These are phyloP conservation scores for Epichloe typhina DNA, from an alignment of 2,329 filamentous ascomycete species.

Conservation along the genomic window DNA sequence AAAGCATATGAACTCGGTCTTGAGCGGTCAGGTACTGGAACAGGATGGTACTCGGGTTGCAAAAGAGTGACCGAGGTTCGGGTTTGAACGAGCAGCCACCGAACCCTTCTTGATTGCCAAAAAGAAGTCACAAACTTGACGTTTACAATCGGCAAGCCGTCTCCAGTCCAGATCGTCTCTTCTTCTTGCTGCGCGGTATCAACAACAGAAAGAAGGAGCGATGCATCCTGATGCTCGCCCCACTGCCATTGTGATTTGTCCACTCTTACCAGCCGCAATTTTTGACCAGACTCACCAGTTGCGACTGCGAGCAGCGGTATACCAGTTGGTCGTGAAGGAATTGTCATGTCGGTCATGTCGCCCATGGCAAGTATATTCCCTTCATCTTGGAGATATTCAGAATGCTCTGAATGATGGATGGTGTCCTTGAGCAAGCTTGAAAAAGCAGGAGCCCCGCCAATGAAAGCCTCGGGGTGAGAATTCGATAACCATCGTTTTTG, in stretches of 20 bases:
- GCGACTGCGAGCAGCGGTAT: slow-evolving; percentile 31
- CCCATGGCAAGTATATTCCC: slow-evolving; percentile 40
- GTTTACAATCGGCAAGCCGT: slow-evolving; percentile 34
- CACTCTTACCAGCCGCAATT: slow-evolving; percentile 41
- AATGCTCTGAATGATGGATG: slow-evolving; percentile 16
- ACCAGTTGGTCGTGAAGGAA: slow-evolving; percentile 12
- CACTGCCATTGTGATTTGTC: slow-evolving; percentile 41
- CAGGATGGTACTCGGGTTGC: slow-evolving; percentile 33
- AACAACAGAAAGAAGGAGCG: slow-evolving; percentile 32
- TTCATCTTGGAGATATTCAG: slow-evolving; percentile 13
- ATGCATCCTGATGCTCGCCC: slow-evolving; percentile 29
- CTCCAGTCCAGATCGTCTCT: slow-evolving; percentile 40
- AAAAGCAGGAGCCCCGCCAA: slow-evolving; percentile 21
- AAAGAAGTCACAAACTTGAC: slow-evolving; percentile 34
- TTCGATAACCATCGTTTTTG: slow-evolving; percentile 39
- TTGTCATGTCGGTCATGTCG: slow-evolving; percentile 31
- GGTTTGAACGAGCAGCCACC: slow-evolving; percentile 43
- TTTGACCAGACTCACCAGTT: slow-evolving; percentile 43
- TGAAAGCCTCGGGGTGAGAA: slow-evolving; percentile 35
- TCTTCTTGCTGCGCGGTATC: slow-evolving; percentile 30
- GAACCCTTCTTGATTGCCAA: slow-evolving; percentile 23
- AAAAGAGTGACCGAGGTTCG: slow-evolving; percentile 37
- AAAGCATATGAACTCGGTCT: slow-evolving; percentile 3
- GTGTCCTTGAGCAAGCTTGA: slow-evolving; percentile 24
- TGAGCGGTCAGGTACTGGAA: slow-evolving; percentile 18